Evolutionary conservation across 2,329 filamentous ascomycete genomes (phyloP), one percentile per base, ranked within the genome.

Genomic region (Alternaria rosae): DNA sequence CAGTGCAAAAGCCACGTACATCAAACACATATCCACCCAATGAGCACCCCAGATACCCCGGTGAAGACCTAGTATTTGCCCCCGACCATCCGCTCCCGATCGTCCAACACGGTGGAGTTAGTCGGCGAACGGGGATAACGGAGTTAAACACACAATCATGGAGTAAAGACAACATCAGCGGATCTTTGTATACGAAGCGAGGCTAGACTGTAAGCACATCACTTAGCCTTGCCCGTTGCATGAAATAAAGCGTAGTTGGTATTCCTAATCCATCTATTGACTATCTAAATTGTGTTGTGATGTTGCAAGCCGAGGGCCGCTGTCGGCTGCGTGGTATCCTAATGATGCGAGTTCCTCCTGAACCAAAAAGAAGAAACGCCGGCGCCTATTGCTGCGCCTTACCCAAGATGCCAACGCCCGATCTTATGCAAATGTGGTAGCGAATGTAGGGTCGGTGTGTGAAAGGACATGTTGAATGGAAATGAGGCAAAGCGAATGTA

Each of bases 241-340:
- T 2, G 8, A 12, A 17, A 43, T 17, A n/a, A 9, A 13, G 8
- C 21, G 21, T 54, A 9, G 13, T 44, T 30, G 12, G 6, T 23
- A n/a, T 3, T 42, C 21, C 13, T 11, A 3, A 32, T 54, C 23
- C 13, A 17, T 43, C 25, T 28, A n/a, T 44, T 28, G 23, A 25
- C 25, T 44, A 54, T 44, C 52, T 54, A 54, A 38, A 5, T 28
- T 54, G n/a, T 43, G 38, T 25, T 5, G 26, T 54, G 25, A 42
- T 54, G 12, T 54, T 41, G 52, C 52, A 48, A 56, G 32, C 21
- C 52, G 52, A 54, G 38, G n/a, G 47, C 47, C 30, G 47, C 47
- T 30, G 12, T 54, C 41, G 44, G 52, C 32, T 56, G 35, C 13
- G 15, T 60, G 57, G 52, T 60, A 60, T 60, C 57, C 44, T 56